Evolutionary conservation across 805 yeast species (phyloP), one percentile per base, ranked within the genome.

Genomic region (Spathaspora boniae): DNA sequence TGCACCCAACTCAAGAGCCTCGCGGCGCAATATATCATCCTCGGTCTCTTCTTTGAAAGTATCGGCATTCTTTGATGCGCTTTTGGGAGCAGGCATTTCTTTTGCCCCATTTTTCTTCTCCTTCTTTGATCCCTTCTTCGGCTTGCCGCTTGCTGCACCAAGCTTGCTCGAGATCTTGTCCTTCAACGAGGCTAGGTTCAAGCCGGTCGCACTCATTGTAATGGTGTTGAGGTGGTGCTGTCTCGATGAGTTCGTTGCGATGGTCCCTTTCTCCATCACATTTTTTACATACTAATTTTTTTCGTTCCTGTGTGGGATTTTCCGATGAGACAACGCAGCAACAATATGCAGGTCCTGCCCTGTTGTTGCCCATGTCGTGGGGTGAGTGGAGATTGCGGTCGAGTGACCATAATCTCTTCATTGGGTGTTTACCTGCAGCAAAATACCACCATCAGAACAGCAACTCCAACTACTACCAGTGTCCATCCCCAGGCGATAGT

Each of bases 1-100:
- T 15, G 96, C 98, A 22, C 97, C 96, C 19, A 89, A 62, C 16
- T 80, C 80, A 9, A 80, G 55, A 2, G 95, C 94, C 62, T 83
- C 94, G 41, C 79, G 76, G 46, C 83, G 78, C 32, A 86, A 56
- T 2, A 65, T 40, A 3, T 63, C 72, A n/a, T 40, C 52, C 14
- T 40, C 42, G 8, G 44, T 39, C 6, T 41, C 47, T 2, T 33
- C 42, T 20, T 36, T n/a, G n/a, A n/a, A n/a, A n/a, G n/a, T n/a
- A n/a, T n/a, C n/a, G n/a, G 29, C 29, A 29, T 16, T 31, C 32
- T 23, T 15, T 18, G 9, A 32, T 17, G 23, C 31, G 23, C 26
- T 15, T 22, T 40, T 15, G 29, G 29, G 12, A 33, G 23, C 28
- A 36, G 38, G 14, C 16, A 12, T 22, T 32, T 29, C 27, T 38